Conservation (phyloP, 768 basidiomycete species). For the Mycena alexandri region DNA sequence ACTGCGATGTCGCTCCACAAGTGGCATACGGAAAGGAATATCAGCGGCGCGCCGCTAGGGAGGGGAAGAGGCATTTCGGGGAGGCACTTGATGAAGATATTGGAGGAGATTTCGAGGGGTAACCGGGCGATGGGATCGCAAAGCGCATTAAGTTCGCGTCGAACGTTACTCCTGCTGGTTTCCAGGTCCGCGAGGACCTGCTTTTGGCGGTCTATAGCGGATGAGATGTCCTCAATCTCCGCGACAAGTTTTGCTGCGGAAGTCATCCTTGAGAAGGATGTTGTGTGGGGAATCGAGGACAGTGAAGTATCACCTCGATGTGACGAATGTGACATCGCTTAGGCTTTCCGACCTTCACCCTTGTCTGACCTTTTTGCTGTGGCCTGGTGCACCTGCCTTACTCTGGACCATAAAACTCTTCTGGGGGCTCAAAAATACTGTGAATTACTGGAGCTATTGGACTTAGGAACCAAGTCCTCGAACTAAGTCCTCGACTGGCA, state of each 20-base stretch:
- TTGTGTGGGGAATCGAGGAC: too few species aligned
- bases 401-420: too few species aligned
- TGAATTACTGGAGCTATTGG: too few species aligned
- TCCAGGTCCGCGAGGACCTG: neutral
- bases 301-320: too few species aligned
- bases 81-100: neutral
- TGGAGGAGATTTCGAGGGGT: neutral
- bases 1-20: neutral
- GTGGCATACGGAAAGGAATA: constrained; percentile 3
- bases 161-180: neutral
- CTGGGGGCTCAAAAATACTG: too few species aligned
- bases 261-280: too few species aligned
- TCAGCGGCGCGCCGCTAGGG: neutral
- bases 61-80: neutral
- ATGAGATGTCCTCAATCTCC: neutral
- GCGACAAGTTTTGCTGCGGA: neutral
- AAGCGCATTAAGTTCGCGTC: constrained; percentile 2
- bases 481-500: too few species aligned
- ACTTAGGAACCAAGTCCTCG: too few species aligned
- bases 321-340: too few species aligned
- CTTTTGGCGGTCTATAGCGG: neutral
- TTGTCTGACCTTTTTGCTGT: too few species aligned
- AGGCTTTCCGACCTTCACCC: too few species aligned
- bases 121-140: constrained; percentile 1
- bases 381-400: too few species aligned